A percentile compares a stretch with the other conserved stretches of the same genome.
These are phyloP conservation scores for Microbotryum lychnidis-dioicae DNA, from an alignment of 1,284 basidiomycete species.

Conservation along the genomic window DNA sequence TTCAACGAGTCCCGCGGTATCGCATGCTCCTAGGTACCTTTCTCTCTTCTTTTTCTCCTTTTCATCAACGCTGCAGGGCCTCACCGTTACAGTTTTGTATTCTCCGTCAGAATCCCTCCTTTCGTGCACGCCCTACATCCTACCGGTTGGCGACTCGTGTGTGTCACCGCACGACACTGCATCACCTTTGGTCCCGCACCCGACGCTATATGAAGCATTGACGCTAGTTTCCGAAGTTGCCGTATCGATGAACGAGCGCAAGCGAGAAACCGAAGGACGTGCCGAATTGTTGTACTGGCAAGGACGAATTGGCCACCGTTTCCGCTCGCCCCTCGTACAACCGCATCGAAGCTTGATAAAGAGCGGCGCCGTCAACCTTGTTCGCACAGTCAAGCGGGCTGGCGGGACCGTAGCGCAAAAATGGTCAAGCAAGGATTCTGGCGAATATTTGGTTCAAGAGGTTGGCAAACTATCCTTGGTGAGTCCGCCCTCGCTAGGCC, in stretches of 20 bases:
- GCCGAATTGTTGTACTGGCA: slow-evolving; percentile 71
- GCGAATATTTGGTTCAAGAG: background rate
- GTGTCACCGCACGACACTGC: slow-evolving; percentile 7
- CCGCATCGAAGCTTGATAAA: slow-evolving; percentile 69
- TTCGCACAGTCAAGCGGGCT: slow-evolving; percentile 62
- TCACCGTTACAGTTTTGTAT: background rate
- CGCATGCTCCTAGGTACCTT: slow-evolving; percentile 52
- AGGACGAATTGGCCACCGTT: slow-evolving; percentile 75
- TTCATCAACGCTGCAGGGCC: too few species aligned
- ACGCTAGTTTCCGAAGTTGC: slow-evolving; percentile 77
- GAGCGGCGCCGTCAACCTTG: slow-evolving; percentile 34
- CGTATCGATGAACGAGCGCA: slow-evolving; percentile 92
- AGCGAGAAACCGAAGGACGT: slow-evolving; percentile 83
- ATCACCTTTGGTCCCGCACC: slow-evolving; percentile 35
- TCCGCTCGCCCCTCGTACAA: slow-evolving; percentile 92
- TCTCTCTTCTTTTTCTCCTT: background rate
- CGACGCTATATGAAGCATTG: slow-evolving; percentile 68
- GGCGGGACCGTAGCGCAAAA: slow-evolving; percentile 54
- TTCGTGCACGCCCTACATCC: slow-evolving; percentile 56
- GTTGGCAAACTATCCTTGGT: background rate
- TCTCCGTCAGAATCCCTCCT: slow-evolving; percentile 60
- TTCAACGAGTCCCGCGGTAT: slow-evolving; percentile 94
- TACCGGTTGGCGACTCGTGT: background rate
- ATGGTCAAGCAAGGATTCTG: background rate
- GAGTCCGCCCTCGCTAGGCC: background rate